A percentile compares a stretch with the other conserved stretches of the same genome.
Evolutionary conservation across 2,329 filamentous ascomycete species (phyloP).

Genomic region (Colletotrichum cordylinicola): DNA sequence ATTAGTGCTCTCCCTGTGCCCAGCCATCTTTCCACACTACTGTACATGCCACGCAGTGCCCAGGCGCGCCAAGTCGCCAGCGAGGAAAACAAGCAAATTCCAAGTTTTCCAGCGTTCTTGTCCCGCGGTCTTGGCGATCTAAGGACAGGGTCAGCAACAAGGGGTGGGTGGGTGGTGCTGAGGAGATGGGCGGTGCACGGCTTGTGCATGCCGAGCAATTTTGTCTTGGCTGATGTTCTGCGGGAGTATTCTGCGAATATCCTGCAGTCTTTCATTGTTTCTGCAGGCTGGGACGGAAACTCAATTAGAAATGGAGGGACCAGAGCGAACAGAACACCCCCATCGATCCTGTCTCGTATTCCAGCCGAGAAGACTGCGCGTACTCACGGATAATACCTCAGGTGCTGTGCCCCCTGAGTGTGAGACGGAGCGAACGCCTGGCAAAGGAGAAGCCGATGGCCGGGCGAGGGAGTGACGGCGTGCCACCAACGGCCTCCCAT

Average conservation of each 20-base stretch:
- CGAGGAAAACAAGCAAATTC: slow-evolving; percentile 21
- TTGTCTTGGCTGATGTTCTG: background rate
- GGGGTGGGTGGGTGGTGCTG: background rate
- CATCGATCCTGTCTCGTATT: background rate
- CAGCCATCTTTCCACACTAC: background rate
- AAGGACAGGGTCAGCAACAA: slow-evolving; percentile 1
- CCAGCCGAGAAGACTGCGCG: background rate
- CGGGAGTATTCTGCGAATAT: background rate
- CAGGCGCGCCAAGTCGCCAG: slow-evolving; percentile 19
- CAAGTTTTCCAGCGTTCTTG: slow-evolving; percentile 21
- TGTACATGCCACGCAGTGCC: slow-evolving; percentile 5
- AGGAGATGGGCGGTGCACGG: background rate
- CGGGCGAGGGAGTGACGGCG: background rate
- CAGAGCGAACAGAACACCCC: background rate
- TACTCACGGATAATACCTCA: background rate
- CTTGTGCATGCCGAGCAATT: background rate
- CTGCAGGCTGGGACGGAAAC: background rate
- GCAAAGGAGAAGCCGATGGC: background rate
- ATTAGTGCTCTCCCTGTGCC: background rate
- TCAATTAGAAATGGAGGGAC: background rate
- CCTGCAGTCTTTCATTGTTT: background rate
- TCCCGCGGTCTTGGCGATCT: slow-evolving; percentile 22
- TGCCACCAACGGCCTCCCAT: background rate
- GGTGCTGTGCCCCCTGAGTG: background rate
- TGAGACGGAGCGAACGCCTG: background rate